Percentiles rank a stretch among this genome's conserved stretches.
Conservation (phyloP, 495 filamentous ascomycete species). For the Parachaetomium inaequale region DNA sequence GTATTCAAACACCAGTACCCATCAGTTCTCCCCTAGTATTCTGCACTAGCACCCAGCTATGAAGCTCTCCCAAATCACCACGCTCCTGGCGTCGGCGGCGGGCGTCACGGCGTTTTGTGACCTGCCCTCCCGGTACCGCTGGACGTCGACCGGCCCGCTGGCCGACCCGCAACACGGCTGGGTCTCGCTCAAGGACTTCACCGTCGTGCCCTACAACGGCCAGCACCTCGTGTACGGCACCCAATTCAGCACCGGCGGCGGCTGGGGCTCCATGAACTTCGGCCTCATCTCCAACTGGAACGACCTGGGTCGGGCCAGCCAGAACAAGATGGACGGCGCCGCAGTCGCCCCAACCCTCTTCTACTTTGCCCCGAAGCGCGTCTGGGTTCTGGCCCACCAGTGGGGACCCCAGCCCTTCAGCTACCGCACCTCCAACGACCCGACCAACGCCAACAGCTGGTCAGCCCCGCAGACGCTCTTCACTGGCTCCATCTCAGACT, state of each 20-base stretch:
- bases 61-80: too few species aligned
- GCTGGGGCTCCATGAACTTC: slow-evolving; percentile 57
- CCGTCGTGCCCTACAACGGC: slow-evolving; percentile 48
- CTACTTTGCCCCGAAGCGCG: slow-evolving; percentile 56
- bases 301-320: slow-evolving; percentile 50
- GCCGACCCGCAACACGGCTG: slow-evolving; percentile 49
- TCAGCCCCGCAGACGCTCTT: slow-evolving; percentile 51
- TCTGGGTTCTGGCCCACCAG: slow-evolving; percentile 61
- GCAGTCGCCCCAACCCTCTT: slow-evolving; percentile 60
- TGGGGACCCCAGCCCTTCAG: slow-evolving; percentile 57
- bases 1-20: neutral
- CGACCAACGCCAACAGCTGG: slow-evolving; percentile 55
- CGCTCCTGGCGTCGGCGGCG: neutral
- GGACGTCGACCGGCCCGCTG: slow-evolving; percentile 48
- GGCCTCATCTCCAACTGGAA: slow-evolving; percentile 52
- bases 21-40: too few species aligned
- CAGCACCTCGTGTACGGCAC: slow-evolving; percentile 56
- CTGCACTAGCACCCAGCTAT: too few species aligned
- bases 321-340: slow-evolving; percentile 46
- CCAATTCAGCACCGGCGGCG: slow-evolving; percentile 38
- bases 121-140: slow-evolving; percentile 52
- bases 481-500: slow-evolving; percentile 49
- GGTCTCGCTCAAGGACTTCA: slow-evolving; percentile 58
- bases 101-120: slow-evolving; percentile 30
- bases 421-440: slow-evolving; percentile 56